phyloP scores from a whole-genome alignment of 306 rosid species.

The Alnus rubra region DNA sequence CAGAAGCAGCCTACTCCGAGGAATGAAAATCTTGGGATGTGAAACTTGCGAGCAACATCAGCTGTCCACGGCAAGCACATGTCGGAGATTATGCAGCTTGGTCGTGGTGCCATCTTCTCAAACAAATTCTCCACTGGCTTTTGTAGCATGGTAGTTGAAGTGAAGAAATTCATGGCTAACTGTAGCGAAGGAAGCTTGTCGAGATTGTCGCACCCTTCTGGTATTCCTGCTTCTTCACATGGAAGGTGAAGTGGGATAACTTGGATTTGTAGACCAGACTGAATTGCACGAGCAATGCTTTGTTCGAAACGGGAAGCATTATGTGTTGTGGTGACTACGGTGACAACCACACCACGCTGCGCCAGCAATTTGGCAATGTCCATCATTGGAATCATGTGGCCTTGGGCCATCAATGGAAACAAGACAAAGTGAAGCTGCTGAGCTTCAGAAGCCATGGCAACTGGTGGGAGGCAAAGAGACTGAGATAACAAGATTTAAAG shows the following conservation, averaged over 20 bases:
- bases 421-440: constrained; percentile 30
- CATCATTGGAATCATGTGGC: constrained; percentile 49
- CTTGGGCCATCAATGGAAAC: constrained; percentile 43
- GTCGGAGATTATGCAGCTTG: constrained; percentile 68
- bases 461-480: too few species aligned
- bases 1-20: constrained; percentile 48
- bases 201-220: constrained; percentile 61
- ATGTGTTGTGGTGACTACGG: constrained; percentile 36
- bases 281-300: constrained; percentile 13
- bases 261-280: constrained; percentile 27
- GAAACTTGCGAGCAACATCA: constrained; percentile 39
- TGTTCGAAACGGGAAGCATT: constrained; percentile 33
- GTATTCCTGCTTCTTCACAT: constrained; percentile 41
- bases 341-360: constrained; percentile 22
- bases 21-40: constrained; percentile 66
- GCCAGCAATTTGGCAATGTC: constrained; percentile 39
- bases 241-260: constrained; percentile 27
- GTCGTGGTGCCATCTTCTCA: constrained; percentile 37
- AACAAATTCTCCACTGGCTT: constrained; percentile 40
- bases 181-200: constrained; percentile 56
- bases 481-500: too few species aligned
- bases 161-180: constrained; percentile 26
- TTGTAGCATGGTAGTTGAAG: constrained; percentile 31
- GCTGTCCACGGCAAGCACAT: constrained; percentile 48
- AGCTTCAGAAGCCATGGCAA: constrained; percentile 5